Percentiles rank a stretch among this genome's conserved stretches.
Conservation (phyloP, 768 basidiomycete genomes). For the Pleurotus ostreatus region DNA sequence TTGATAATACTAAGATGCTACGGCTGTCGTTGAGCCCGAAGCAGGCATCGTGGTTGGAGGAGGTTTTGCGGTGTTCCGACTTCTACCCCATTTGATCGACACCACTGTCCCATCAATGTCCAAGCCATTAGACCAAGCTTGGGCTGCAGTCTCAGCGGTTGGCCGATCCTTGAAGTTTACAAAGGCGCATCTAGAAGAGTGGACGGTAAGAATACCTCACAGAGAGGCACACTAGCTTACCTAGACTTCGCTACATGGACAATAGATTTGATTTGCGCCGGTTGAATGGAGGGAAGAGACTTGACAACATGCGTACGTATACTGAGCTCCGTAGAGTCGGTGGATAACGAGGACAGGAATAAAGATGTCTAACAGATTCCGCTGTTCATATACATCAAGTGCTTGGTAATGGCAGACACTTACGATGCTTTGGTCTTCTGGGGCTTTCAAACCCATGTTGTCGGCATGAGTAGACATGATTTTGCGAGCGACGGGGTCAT, state of each 20-base stretch:
- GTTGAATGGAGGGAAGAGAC: constrained; percentile 60
- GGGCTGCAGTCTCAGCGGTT: constrained; percentile 84
- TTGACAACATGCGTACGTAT: constrained; percentile 70
- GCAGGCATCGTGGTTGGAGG: constrained; percentile 11
- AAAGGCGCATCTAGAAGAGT: constrained; percentile 75
- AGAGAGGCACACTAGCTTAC: constrained; percentile 26
- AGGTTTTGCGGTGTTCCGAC: constrained; percentile 40
- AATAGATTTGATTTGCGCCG: constrained; percentile 72
- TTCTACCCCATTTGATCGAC: constrained; percentile 86
- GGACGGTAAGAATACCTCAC: constrained; percentile 1
- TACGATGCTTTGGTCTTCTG: constrained; percentile 84
- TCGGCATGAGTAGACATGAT: constrained; percentile 81
- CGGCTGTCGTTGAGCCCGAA: background rate
- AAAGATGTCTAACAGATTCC: constrained; percentile 61
- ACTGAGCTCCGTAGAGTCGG: constrained; percentile 64
- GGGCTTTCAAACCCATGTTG: constrained; percentile 78
- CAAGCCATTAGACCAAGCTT: constrained; percentile 87
- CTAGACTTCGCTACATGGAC: constrained; percentile 83
- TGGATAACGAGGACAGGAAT: constrained; percentile 77
- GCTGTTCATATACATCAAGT: background rate
- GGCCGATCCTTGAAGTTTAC: constrained; percentile 85
- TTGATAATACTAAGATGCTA: background rate
- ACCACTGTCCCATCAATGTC: constrained; percentile 78
- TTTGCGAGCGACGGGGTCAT: constrained; percentile 93
- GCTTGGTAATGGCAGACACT: constrained; percentile 25